Conservation (phyloP, 2,329 filamentous ascomycete genomes). For the Trichophyton schoenleinii region DNA sequence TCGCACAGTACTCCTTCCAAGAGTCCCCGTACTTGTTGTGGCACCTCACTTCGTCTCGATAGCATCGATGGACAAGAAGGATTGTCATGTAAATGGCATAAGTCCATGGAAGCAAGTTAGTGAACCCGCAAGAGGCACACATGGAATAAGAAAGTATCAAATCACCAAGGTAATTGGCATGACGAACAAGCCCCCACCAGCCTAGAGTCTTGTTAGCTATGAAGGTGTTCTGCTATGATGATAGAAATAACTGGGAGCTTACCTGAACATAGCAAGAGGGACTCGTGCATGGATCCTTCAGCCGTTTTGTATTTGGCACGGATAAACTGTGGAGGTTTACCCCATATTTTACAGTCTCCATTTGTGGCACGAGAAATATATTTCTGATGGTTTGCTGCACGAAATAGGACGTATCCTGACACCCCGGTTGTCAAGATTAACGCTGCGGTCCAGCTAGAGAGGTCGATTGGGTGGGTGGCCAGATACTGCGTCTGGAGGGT, state of each 20-base stretch:
- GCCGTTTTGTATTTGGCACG: constrained; percentile 30
- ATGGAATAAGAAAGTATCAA: constrained; percentile 30
- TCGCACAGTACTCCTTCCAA: constrained; percentile 35
- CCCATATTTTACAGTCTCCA: constrained; percentile 35
- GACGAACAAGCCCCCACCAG: constrained; percentile 33
- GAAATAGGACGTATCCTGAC: constrained; percentile 34
- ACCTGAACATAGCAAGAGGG: constrained; percentile 28
- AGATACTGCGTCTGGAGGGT: constrained; percentile 40
- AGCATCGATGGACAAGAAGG: constrained; percentile 35
- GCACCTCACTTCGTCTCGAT: constrained; percentile 36
- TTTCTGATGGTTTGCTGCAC: constrained; percentile 37
- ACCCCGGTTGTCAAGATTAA: constrained; percentile 22
- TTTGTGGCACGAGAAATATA: constrained; percentile 30
- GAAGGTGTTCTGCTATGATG: neutral
- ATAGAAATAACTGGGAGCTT: neutral
- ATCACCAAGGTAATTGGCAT: constrained; percentile 33
- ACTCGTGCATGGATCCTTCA: constrained; percentile 31
- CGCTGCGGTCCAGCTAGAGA: constrained; percentile 18
- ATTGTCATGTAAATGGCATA: constrained; percentile 37
- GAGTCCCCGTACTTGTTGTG: constrained; percentile 34
- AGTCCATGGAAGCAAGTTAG: constrained; percentile 32
- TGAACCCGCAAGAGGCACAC: constrained; percentile 32
- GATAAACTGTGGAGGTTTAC: constrained; percentile 29
- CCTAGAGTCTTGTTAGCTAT: constrained; percentile 13
- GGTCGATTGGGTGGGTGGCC: constrained; percentile 28